Conservation (phyloP, 2,329 filamentous ascomycete species). For the Penicillium sumatraense region DNA sequence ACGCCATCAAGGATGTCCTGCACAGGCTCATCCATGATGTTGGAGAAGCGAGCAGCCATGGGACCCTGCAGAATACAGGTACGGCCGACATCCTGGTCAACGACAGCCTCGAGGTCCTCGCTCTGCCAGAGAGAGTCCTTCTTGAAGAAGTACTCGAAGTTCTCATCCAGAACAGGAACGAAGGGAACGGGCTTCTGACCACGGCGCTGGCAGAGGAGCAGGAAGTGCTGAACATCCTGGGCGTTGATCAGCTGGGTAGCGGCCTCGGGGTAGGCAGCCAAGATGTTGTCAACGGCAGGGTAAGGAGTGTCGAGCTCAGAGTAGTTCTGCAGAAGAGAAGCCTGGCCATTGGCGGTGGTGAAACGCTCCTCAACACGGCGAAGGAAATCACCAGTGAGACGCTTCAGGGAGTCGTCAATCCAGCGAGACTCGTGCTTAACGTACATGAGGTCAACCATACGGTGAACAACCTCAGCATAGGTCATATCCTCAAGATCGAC, state of each 20-base stretch:
- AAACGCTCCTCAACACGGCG: conserved; percentile 97
- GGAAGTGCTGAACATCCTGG: conserved; percentile 96
- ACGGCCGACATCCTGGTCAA: conserved; percentile 92
- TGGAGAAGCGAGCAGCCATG: conserved; percentile 89
- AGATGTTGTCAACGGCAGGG: conserved; percentile 74
- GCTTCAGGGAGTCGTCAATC: conserved; percentile 84
- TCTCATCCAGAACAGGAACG: conserved; percentile 91
- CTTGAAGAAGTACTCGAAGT: conserved; percentile 99
- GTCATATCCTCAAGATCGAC: conserved; percentile 96
- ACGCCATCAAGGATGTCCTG: conserved; percentile 92
- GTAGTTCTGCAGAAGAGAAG: conserved; percentile 87
- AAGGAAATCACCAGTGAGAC: conserved; percentile 91
- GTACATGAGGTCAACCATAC: conserved; percentile 88
- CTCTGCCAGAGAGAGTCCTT: conserved; percentile 99
- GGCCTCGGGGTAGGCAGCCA: conserved; percentile 83
- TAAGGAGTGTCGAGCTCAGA: conserved; percentile 85
- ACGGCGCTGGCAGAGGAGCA: conserved; percentile 86
- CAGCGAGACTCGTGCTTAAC: conserved; percentile 88
- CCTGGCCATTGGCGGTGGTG: conserved; percentile 70
- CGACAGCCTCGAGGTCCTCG: conserved; percentile 93
- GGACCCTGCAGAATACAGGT: conserved; percentile 97
- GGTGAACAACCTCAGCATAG: conserved; percentile 82
- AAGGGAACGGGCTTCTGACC: conserved; percentile 97
- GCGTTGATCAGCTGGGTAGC: conserved; percentile 94
- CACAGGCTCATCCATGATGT: conserved; percentile 86